Evolutionary conservation across 768 basidiomycete genomes (phyloP).

Genomic region (Tremella yokohamensis): DNA sequence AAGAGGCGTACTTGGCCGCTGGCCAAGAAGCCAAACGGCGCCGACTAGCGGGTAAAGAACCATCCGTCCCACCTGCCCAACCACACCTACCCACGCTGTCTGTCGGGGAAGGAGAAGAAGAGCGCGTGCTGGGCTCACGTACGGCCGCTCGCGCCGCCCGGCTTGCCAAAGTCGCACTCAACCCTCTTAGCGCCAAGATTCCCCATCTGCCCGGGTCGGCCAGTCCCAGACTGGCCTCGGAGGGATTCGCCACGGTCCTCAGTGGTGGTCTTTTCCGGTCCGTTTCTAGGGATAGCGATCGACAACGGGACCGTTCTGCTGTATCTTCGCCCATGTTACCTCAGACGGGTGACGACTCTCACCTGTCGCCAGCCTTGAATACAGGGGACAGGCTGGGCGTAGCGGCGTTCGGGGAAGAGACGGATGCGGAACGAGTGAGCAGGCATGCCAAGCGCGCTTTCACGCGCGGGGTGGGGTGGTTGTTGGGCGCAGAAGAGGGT

Average conservation of each 20-base stretch:
- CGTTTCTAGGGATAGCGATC: too few species aligned
- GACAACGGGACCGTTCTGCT: too few species aligned
- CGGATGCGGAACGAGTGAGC: constrained; percentile 53
- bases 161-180: constrained; percentile 4
- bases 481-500: constrained; percentile 73
- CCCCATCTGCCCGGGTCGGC: too few species aligned
- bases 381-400: constrained; percentile 4
- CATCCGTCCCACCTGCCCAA: too few species aligned
- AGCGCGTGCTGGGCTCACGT: constrained; percentile 41
- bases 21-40: constrained; percentile 54
- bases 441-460: constrained; percentile 72
- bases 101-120: constrained; percentile 14
- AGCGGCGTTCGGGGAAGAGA: constrained; percentile 1
- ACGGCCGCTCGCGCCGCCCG: constrained; percentile 45
- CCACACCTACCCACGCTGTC: not conserved
- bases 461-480: constrained; percentile 91
- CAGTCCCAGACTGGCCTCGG: constrained; percentile 7
- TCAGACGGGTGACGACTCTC: too few species aligned
- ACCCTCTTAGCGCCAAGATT: too few species aligned
- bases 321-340: too few species aligned
- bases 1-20: constrained; percentile 50
- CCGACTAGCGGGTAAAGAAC: constrained; percentile 17
- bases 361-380: not conserved
- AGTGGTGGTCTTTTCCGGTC: too few species aligned
- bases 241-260: not conserved